These are phyloP conservation scores for Stipa capillata DNA, from an alignment of 176 grass and related monocot species.

Conservation along the genomic window DNA sequence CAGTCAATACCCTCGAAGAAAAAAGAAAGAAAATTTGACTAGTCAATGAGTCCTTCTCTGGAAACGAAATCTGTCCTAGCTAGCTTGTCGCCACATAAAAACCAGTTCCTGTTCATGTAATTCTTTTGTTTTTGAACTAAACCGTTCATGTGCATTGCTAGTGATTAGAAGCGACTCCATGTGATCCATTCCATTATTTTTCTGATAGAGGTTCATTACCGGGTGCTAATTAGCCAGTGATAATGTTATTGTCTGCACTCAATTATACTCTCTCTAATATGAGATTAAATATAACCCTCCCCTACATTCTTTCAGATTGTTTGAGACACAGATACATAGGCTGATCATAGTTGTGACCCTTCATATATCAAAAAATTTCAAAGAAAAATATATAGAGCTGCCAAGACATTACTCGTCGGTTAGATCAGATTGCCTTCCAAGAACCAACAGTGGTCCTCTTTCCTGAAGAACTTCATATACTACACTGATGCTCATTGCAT, in stretches of 20 bases:
- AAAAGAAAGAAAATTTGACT: neutral
- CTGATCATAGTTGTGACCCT: neutral
- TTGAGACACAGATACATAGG: neutral
- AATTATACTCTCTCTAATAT: neutral
- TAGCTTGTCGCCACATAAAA: neutral
- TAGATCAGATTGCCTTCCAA: neutral
- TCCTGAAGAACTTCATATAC: neutral
- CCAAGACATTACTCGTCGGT: neutral
- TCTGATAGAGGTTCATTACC: neutral
- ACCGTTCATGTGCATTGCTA: too few relatives aligned
- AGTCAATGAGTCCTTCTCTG: neutral
- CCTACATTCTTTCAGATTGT: neutral
- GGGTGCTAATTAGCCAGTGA: neutral
- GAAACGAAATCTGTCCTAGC: neutral
- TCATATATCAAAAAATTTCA: neutral
- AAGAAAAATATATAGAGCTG: too few relatives aligned
- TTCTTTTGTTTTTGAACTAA: too few relatives aligned
- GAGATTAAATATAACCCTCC: too few relatives aligned
- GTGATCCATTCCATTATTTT: neutral
- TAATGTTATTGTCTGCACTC: neutral
- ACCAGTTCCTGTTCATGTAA: neutral
- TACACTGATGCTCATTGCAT: neutral
- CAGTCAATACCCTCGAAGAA: neutral
- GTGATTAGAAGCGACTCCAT: neutral
- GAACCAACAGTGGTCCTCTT: neutral